These are phyloP conservation scores for Talaromyces trachyspermus DNA, from an alignment of 495 filamentous ascomycete species.

Conservation along the genomic window DNA sequence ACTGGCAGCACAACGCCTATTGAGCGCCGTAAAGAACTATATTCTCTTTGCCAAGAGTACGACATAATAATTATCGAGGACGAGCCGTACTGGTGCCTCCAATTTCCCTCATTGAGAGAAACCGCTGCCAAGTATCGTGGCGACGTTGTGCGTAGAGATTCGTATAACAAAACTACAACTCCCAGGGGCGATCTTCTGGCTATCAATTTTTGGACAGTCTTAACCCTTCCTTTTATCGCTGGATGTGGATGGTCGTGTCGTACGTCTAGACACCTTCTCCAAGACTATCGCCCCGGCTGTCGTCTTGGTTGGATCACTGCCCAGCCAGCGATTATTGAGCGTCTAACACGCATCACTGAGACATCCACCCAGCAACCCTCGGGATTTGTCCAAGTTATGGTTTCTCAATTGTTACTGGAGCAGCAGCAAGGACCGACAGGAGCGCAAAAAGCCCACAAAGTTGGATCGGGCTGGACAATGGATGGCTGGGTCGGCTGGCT, in stretches of 20 bases:
- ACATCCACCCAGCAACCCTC: conserved; percentile 72
- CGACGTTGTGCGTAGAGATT: conserved; percentile 4
- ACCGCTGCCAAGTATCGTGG: conserved; percentile 29
- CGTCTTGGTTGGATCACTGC: conserved; percentile 75
- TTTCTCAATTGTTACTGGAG: conserved; percentile 71
- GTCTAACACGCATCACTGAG: conserved; percentile 64
- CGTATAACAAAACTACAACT: conserved; percentile 37
- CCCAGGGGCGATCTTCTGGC: conserved; percentile 51
- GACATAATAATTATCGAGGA: conserved; percentile 93
- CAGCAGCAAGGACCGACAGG: conserved; percentile 38
- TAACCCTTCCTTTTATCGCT: conserved; percentile 69
- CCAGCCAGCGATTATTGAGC: conserved; percentile 69
- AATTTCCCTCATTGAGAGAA: conserved; percentile 62
- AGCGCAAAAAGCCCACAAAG: conserved; percentile 17
- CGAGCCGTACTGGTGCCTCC: conserved; percentile 94
- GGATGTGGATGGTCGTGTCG: conserved; percentile 80
- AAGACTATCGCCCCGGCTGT: conserved; percentile 72
- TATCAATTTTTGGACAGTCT: conserved; percentile 77
- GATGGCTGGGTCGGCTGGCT: conserved; percentile 89
- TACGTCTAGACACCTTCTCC: conserved; percentile 77
- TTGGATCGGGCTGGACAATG: conserved; percentile 61
- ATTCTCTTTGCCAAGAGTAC: conserved; percentile 71
- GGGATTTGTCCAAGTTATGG: conserved; percentile 78
- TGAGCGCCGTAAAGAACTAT: conserved; percentile 67
- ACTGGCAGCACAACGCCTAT: conserved; percentile 67